These are phyloP conservation scores for Populus hybrid DNA, from an alignment of 441 rosid genomes.

Conservation along the genomic window DNA sequence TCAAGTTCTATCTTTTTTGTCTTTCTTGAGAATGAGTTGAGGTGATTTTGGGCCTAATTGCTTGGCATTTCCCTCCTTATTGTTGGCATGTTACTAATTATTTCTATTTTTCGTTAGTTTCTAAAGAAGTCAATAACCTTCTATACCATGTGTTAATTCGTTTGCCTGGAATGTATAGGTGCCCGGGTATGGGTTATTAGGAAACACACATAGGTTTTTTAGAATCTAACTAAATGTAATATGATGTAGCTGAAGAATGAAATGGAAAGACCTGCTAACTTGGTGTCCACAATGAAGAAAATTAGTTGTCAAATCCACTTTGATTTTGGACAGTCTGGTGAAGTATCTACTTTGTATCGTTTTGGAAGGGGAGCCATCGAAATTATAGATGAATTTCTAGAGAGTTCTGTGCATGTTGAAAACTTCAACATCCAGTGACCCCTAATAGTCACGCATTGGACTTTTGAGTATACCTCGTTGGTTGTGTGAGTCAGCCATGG, in stretches of 20 bases:
- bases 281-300: not conserved
- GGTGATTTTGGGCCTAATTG: not conserved
- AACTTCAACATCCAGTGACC: not conserved
- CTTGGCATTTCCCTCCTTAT: not conserved
- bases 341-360: not conserved
- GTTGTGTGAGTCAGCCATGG: not conserved
- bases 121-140: not conserved
- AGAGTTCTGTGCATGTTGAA: not conserved
- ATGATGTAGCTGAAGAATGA: not conserved
- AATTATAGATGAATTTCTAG: not conserved
- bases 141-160: not conserved
- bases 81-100: not conserved
- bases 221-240: not conserved
- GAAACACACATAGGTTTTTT: not conserved
- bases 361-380: not conserved
- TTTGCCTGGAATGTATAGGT: too few species aligned
- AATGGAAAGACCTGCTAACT: not conserved
- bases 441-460: not conserved
- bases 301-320: not conserved
- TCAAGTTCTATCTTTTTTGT: not conserved
- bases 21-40: not conserved
- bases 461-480: not conserved
- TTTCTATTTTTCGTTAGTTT: not conserved
- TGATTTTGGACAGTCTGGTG: not conserved
- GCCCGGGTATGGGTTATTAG: not conserved